phyloP scores from a whole-genome alignment of 2,329 filamentous ascomycete species.

The Diplodia mutila region DNA sequence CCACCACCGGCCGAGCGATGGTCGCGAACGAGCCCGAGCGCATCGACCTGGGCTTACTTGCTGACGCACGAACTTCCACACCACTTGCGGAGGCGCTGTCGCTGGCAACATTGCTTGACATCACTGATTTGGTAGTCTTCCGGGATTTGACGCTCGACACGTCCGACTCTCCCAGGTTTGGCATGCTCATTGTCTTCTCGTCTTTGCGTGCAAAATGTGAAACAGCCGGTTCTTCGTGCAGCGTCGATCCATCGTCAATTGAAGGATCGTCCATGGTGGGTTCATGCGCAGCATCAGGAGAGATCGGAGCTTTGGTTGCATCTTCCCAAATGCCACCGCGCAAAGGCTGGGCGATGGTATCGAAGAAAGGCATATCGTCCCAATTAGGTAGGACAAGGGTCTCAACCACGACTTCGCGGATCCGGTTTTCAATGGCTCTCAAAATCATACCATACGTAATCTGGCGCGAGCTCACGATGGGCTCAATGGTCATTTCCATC shows the following conservation, averaged over 20 bases:
- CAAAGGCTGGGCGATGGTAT: conserved; percentile 75
- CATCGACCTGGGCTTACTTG: conserved; percentile 54
- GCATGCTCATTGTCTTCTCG: conserved; percentile 33
- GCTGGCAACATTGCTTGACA: background rate
- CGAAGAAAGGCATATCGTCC: conserved; percentile 92
- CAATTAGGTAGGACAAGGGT: conserved; percentile 91
- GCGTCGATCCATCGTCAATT: background rate
- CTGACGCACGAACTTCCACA: background rate
- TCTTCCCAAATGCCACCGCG: conserved; percentile 78
- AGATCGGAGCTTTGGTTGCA: conserved; percentile 36
- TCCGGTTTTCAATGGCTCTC: conserved; percentile 89
- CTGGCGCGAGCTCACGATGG: conserved; percentile 91
- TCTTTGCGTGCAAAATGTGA: conserved; percentile 7
- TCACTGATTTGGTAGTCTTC: conserved; percentile 31
- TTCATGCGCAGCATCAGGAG: conserved; percentile 29
- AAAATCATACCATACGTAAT: conserved; percentile 94
- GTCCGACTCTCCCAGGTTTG: conserved; percentile 28
- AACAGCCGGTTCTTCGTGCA: background rate
- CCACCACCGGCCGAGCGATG: conserved; percentile 67
- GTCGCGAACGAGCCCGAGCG: conserved; percentile 66
- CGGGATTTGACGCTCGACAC: conserved; percentile 29
- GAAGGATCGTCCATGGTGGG: conserved; percentile 33
- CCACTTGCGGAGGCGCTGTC: conserved; percentile 18
- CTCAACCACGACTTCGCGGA: conserved; percentile 91
- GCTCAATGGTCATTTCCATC: conserved; percentile 91